Percentiles rank a stretch among this genome's conserved stretches.
Evolutionary conservation across 306 rosid species (phyloP).

Genomic region (Dicorynia guianensis): DNA sequence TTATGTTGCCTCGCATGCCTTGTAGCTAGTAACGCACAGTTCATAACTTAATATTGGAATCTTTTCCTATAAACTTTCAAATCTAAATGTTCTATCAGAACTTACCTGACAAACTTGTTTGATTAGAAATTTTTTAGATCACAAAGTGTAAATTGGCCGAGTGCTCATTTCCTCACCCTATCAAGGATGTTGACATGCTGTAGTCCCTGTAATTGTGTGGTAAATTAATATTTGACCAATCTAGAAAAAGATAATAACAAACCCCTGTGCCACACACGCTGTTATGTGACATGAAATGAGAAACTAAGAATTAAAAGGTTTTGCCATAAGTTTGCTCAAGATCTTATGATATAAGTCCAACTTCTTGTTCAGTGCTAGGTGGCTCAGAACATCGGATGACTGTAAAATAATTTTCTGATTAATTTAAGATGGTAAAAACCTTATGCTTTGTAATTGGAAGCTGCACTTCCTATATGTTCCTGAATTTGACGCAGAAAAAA

Average conservation of each 20-base stretch:
- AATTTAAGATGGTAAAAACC: conserved; percentile 26
- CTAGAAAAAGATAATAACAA: not conserved
- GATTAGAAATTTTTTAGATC: not conserved
- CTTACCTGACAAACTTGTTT: not conserved
- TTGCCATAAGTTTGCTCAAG: conserved; percentile 11
- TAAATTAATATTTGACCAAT: not conserved
- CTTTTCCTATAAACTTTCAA: conserved; percentile 6
- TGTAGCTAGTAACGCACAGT: conserved; percentile 8
- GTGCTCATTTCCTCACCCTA: not conserved
- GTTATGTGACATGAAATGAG: conserved; percentile 20
- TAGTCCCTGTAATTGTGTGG: not conserved
- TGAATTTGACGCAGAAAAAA: conserved; percentile 10
- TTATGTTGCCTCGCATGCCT: not conserved
- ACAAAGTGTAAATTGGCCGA: not conserved
- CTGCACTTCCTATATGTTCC: not conserved
- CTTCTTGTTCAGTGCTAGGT: conserved; percentile 8
- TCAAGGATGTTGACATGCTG: not conserved
- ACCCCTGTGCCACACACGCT: not conserved
- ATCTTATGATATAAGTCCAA: not conserved
- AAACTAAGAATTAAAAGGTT: conserved; percentile 2
- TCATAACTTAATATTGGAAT: not conserved
- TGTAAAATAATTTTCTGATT: conserved; percentile 16
- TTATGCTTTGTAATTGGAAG: conserved; percentile 19
- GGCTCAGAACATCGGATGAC: conserved; percentile 8
- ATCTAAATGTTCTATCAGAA: not conserved